Conservation (phyloP, 179 eudicot genomes). For the Sideroxylon spinosum region DNA sequence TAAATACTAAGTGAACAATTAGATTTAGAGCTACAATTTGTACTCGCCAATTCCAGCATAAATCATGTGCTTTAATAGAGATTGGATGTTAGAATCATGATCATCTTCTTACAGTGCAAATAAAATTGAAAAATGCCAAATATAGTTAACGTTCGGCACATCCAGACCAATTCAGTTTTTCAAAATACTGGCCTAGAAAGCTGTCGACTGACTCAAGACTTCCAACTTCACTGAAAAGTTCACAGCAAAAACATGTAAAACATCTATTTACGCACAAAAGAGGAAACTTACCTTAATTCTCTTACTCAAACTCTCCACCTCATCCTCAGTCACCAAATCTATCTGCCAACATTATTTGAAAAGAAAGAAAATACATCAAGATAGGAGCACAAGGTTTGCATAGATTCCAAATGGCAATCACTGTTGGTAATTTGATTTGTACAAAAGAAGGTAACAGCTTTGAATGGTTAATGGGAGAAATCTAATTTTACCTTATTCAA, state of each 20-base stretch:
- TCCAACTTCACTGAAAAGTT: neutral
- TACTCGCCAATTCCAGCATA: neutral
- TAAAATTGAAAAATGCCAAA: neutral
- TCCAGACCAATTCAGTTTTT: neutral
- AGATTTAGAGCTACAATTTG: neutral
- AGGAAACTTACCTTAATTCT: constrained; percentile 52
- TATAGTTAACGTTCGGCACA: neutral
- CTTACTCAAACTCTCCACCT: constrained; percentile 50
- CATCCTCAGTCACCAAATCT: constrained; percentile 66
- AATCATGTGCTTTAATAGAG: neutral
- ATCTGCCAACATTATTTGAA: constrained; percentile 37
- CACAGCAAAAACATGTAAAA: neutral
- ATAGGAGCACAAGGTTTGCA: neutral
- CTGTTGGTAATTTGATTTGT: neutral
- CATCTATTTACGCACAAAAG: neutral
- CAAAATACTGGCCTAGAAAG: neutral
- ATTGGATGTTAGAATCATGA: neutral
- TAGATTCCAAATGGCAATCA: constrained; percentile 1
- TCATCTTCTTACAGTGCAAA: neutral
- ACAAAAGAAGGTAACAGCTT: neutral
- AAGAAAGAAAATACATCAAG: constrained; percentile 2
- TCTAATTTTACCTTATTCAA: constrained; percentile 60
- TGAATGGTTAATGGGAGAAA: neutral
- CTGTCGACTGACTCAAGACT: neutral
- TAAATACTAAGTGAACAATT: too few species aligned